Base-by-base conservation (phyloP, 2,329 filamentous ascomycete species). In the Apiospora rasikravindrae region DNA sequence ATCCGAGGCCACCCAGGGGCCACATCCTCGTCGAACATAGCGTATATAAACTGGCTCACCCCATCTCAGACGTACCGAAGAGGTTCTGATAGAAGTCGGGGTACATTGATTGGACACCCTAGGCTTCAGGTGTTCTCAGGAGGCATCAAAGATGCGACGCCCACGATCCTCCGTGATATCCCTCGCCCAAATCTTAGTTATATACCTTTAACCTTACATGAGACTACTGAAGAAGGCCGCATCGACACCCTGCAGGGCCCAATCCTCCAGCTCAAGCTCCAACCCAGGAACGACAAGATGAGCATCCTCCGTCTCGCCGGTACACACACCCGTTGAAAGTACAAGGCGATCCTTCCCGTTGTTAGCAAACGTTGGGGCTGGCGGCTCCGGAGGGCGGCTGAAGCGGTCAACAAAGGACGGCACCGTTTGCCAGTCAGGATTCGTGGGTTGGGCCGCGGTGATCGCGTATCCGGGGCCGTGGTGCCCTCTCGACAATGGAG, bases 201-300 rank as follows among this genome's bases (percentile, higher is more conserved):
- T 7, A 2, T 37, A 33, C 26, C 26, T 26, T 29, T 33, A 19
- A 6, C 14, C 6, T 11, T 29, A 16, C 0, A 22, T 19, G 19
- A 61, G 53, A n/a, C 19, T 64, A n/a, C 29, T 75, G 53, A 81
- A 78, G n/a, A 81, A 73, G n/a, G 79, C 77, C 44, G 76, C 73
- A 64, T 81, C 79, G 13, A 81, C 77, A 13, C 78, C 78, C 49
- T 79, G 77, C 11, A 81, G 70, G 4, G 75, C 74, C 76, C 77
- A 79, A 24, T 78, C 74, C 22, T 61, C 69, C 26, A 45, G n/a
- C 24, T 74, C 75, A 4, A 71, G 61, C 0, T 69, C 57, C 11
- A 76, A 69, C 4, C 72, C 72, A 14, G 73, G 71, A 2, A 74
- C 70, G 2, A 75, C 61, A 10, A 71, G 69, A 44, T 72, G 69